Evolutionary conservation across 2,329 filamentous ascomycete genomes (phyloP), one percentile per base, ranked within the genome.

Genomic region (Penicillium vulpinum): DNA sequence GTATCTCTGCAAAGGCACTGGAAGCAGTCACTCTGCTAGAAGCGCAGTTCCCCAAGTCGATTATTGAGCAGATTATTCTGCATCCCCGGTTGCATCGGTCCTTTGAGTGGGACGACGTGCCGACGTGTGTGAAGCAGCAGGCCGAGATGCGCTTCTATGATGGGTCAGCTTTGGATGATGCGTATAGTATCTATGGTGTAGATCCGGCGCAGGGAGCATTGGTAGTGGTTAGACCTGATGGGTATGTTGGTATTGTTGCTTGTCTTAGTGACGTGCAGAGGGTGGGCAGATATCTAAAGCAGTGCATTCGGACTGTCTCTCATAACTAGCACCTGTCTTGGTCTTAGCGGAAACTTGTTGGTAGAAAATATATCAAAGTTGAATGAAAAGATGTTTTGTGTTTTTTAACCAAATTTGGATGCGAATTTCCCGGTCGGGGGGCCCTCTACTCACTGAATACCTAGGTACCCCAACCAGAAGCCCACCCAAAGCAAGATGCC

Each of bases 171-270:
- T 56, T 68, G 18, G 73, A 72, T 16, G 68, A 75, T 56, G 68
- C 68, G 0, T 76, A 75, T 55, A 54, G 55, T 7, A 67, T 67
- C 6, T 76, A 74, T 46, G 75, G 75, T 0, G 72, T 77, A 5
- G 56, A 68, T 47, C 48, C 60, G 3, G 48, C 56, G 3, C 40
- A 64, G 22, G 73, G 73, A 9, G 71, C 67, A 11, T 38, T 75
- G 44, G 66, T 67, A n/a, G 69, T 72, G 10, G 57, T 76, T 2
- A 64, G 75, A 33, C 75, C 74, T 0, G 75, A 77, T 64, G 73
- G 73, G 15, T 75, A 74, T 61, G 59, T 75, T 47, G 73, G 73
- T 8, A 16, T 57, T 9, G 24, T 59, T 44, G 24, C 43, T 26
- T 50, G 24, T 41, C 47, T 41, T 24, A 9, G 18, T 41, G 47